phyloP scores from a whole-genome alignment of 805 yeast genomes.

The Starmerella geochares region DNA sequence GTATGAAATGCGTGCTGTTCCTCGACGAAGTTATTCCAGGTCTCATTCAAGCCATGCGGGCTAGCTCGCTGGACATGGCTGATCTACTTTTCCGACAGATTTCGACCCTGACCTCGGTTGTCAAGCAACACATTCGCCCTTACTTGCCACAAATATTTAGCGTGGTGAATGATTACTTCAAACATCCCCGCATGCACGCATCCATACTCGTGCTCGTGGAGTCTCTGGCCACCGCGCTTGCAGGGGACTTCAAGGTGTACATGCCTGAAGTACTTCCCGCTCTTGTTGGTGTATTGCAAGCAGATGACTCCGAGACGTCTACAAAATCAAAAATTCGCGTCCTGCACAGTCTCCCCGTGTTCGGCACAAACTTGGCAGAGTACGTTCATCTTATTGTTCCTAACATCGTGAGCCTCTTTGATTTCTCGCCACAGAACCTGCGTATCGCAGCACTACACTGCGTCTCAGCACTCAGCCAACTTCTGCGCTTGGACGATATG shows the following conservation, averaged over 20 bases:
- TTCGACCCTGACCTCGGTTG: conserved; percentile 66
- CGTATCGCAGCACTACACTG: conserved; percentile 69
- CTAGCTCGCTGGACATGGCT: conserved; percentile 57
- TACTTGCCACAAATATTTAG: conserved; percentile 64
- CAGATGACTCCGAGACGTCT: conserved; percentile 43
- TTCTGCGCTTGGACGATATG: conserved; percentile 69
- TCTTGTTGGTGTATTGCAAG: conserved; percentile 64
- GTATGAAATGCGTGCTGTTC: conserved; percentile 81
- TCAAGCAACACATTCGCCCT: conserved; percentile 82
- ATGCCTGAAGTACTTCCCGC: conserved; percentile 69
- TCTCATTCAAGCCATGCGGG: conserved; percentile 69
- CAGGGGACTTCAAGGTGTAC: conserved; percentile 82
- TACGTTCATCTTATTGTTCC: conserved; percentile 83
- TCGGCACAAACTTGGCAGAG: conserved; percentile 82
- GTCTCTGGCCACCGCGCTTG: conserved; percentile 72
- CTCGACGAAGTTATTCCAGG: conserved; percentile 83
- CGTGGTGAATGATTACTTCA: conserved; percentile 65
- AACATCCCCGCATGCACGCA: conserved; percentile 52
- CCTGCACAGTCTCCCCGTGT: conserved; percentile 68
- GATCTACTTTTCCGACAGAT: conserved; percentile 86
- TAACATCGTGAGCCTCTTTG: conserved; percentile 68
- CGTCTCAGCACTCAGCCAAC: conserved; percentile 67
- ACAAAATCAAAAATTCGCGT: conserved; percentile 46
- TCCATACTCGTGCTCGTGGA: conserved; percentile 74
- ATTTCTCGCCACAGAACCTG: conserved; percentile 49